Percentiles rank a stretch among this genome's conserved stretches.
phyloP scores from a whole-genome alignment of 768 basidiomycete genomes.

The Strobilomyces dryophilus region DNA sequence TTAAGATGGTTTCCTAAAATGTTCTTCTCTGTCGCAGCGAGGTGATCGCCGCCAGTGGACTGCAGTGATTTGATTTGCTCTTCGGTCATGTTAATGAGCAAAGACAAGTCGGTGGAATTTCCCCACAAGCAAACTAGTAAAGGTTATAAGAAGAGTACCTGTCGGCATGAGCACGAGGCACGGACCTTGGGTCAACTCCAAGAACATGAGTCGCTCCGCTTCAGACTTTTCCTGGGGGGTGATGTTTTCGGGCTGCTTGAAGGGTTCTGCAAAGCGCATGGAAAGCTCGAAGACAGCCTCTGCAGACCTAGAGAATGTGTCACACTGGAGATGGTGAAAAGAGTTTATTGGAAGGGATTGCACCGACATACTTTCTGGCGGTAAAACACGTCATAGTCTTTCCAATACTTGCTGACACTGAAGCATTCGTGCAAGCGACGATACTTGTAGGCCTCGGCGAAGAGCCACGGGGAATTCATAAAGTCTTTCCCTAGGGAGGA shows the following conservation, averaged over 20 bases:
- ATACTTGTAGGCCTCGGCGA: conserved; percentile 94
- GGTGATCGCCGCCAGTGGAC: conserved; percentile 91
- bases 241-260: conserved; percentile 53
- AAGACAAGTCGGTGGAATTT: conserved; percentile 91
- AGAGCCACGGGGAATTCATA: conserved; percentile 96
- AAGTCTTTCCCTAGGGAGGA: conserved; percentile 66
- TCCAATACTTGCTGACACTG: conserved; percentile 86
- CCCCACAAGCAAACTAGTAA: conserved; percentile 90
- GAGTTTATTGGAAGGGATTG: not conserved
- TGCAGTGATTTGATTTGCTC: conserved; percentile 97
- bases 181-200: conserved; percentile 86
- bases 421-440: conserved; percentile 91
- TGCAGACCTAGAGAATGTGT: conserved; percentile 89
- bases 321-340: conserved; percentile 51
- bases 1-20: conserved; percentile 84
- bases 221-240: conserved; percentile 55
- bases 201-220: conserved; percentile 80
- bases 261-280: conserved; percentile 85
- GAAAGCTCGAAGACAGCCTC: conserved; percentile 95
- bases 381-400: conserved; percentile 92
- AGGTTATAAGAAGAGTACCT: not conserved
- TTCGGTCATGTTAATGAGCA: conserved; percentile 96
- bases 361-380: conserved; percentile 67
- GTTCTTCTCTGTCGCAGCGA: conserved; percentile 94
- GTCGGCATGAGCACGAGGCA: not conserved